Conservation (phyloP, 192 early-diverging fungal species). For the Linderina pennispora region DNA sequence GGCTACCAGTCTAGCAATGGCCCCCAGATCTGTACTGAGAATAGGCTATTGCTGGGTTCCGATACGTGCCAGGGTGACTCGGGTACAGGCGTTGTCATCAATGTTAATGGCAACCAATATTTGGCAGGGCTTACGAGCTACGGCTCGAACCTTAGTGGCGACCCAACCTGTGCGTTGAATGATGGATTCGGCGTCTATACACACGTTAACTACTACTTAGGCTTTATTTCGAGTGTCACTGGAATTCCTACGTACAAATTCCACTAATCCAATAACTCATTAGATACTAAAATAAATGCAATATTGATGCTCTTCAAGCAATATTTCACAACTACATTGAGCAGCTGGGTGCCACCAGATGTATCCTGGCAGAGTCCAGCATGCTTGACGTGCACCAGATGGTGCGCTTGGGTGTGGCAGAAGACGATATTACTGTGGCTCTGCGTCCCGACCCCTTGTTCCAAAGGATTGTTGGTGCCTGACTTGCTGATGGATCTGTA, state of each 20-base stretch:
- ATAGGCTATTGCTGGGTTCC: conserved; percentile 20
- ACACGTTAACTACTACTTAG: conserved; percentile 24
- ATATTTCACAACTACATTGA: no score
- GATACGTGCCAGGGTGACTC: conserved; percentile 47
- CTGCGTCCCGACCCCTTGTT: conserved; percentile 59
- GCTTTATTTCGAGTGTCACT: conserved; percentile 9
- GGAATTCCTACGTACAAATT: conserved; percentile 9
- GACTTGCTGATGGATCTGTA: not conserved
- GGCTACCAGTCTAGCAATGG: conserved; percentile 31
- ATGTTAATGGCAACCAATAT: conserved; percentile 5
- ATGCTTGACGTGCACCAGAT: conserved; percentile 61
- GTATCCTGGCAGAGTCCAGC: conserved; percentile 58
- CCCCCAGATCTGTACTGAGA: conserved; percentile 41
- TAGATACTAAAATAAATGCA: not conserved
- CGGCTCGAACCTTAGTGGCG: conserved; percentile 20
- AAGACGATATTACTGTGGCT: conserved; percentile 76
- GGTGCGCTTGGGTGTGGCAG: conserved; percentile 63
- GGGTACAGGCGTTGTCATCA: conserved; percentile 28
- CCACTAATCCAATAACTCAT: conserved; percentile 9
- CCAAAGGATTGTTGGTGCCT: conserved; percentile 41
- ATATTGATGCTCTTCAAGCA: no score
- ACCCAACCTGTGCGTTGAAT: conserved; percentile 34
- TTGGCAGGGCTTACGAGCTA: conserved; percentile 41
- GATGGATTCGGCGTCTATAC: conserved; percentile 38
- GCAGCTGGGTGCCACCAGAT: conserved; percentile 55